Percentiles rank a stretch among this genome's conserved stretches.
Evolutionary conservation across 441 rosid genomes (phyloP).

Genomic region (Theobroma grandiflorum): DNA sequence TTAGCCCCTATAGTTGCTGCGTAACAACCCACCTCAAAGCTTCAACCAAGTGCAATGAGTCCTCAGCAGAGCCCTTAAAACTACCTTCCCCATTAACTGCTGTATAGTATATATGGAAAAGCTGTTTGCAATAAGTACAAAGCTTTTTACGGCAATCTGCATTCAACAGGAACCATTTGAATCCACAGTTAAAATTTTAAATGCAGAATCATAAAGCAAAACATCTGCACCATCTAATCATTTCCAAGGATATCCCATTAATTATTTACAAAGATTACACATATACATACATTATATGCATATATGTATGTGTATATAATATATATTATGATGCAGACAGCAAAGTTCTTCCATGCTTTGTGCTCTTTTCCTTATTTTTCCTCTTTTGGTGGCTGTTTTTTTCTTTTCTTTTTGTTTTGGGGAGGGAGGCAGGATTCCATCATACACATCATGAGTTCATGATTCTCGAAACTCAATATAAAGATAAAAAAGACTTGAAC

Average conservation of each 20-base stretch:
- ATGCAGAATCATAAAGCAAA: conserved; percentile 10
- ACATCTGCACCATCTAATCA: background rate
- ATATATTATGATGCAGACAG: background rate
- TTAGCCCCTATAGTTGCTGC: conserved; percentile 23
- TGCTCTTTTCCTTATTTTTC: background rate
- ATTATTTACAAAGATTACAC: background rate
- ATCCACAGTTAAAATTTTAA: conserved; percentile 1
- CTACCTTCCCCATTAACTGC: conserved; percentile 87
- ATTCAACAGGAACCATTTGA: conserved; percentile 33
- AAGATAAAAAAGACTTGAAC: too few species aligned
- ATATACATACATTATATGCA: background rate
- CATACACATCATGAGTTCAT: conserved; percentile 9
- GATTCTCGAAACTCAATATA: background rate
- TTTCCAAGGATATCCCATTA: background rate
- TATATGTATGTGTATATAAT: background rate
- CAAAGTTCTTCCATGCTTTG: background rate
- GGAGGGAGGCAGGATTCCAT: background rate
- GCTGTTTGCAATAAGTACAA: conserved; percentile 79
- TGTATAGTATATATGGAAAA: conserved; percentile 79
- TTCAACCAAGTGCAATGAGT: conserved; percentile 91
- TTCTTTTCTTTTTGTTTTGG: background rate
- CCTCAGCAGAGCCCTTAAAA: conserved; percentile 92
- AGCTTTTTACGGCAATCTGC: conserved; percentile 94
- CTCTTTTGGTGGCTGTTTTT: too few species aligned
- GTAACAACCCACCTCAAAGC: conserved; percentile 76